A percentile compares a stretch with the other conserved stretches of the same genome.
Evolutionary conservation across 2,329 filamentous ascomycete species (phyloP).

Genomic region (Zasmidium citrigriseum): DNA sequence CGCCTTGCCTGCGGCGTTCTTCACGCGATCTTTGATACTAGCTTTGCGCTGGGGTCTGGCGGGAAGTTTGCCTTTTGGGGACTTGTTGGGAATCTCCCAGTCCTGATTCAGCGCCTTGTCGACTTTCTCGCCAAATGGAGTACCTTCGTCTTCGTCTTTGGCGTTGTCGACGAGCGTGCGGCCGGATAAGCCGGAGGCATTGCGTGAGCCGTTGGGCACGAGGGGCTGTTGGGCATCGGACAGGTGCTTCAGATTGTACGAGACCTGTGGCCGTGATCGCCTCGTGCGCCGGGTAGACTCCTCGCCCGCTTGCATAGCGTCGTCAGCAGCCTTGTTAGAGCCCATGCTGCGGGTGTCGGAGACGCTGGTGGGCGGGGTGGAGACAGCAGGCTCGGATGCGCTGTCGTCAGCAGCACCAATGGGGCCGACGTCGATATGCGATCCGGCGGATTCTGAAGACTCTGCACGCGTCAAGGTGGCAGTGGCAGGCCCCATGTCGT

Average conservation of each 20-base stretch:
- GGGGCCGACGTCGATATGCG: constrained; percentile 42
- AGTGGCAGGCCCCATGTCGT: constrained; percentile 8
- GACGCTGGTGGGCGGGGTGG: constrained; percentile 68
- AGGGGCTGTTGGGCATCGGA: constrained; percentile 10
- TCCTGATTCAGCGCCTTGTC: constrained; percentile 53
- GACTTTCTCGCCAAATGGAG: constrained; percentile 35
- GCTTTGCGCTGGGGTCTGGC: constrained; percentile 23
- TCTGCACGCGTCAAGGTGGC: constrained; percentile 37
- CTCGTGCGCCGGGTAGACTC: constrained; percentile 48
- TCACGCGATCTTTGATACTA: constrained; percentile 34
- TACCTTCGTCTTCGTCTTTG: constrained; percentile 26
- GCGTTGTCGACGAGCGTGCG: constrained; percentile 30
- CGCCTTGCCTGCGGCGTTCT: constrained; percentile 32
- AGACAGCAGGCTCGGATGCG: constrained; percentile 54
- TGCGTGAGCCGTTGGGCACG: constrained; percentile 38
- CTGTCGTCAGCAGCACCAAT: constrained; percentile 34
- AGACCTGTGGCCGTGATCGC: constrained; percentile 57
- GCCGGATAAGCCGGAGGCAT: constrained; percentile 45
- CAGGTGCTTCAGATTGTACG: constrained; percentile 58
- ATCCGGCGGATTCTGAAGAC: constrained; percentile 43
- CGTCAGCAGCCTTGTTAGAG: constrained; percentile 29
- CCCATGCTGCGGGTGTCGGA: constrained; percentile 62
- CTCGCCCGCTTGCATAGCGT: constrained; percentile 24
- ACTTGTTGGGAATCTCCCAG: constrained; percentile 23
- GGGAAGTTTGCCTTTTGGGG: constrained; percentile 18